These are phyloP conservation scores for Limonium bicolor DNA, from an alignment of 148 eudicot genomes.

Conservation along the genomic window DNA sequence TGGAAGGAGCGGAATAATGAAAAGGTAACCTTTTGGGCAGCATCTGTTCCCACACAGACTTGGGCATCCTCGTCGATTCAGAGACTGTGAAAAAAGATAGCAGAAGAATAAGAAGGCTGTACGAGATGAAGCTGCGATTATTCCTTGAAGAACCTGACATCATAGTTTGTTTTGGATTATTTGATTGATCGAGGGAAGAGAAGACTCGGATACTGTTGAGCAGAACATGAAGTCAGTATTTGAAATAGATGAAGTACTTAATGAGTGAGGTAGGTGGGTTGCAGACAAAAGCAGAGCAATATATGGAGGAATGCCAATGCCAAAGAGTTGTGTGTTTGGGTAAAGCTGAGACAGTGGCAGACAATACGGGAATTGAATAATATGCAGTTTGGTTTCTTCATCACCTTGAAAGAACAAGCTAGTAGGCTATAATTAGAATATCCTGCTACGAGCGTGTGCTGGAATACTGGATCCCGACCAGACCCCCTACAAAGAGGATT, in stretches of 20 bases:
- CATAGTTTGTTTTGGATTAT: neutral
- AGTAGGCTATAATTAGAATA: too few relatives aligned
- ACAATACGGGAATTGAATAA: too few relatives aligned
- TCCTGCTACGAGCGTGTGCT: too few relatives aligned
- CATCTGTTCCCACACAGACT: conserved; percentile 1
- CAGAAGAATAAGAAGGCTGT: conserved; percentile 18
- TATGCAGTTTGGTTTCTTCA: too few relatives aligned
- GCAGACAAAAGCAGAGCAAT: conserved; percentile 57
- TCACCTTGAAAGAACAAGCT: too few relatives aligned
- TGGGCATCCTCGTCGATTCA: neutral
- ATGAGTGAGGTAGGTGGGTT: conserved; percentile 6
- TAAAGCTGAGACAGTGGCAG: conserved; percentile 82
- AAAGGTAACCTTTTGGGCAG: neutral
- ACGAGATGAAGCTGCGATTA: conserved; percentile 3
- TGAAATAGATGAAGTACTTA: neutral
- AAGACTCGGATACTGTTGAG: too few relatives aligned
- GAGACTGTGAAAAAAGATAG: neutral
- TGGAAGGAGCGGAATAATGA: conserved; percentile 7
- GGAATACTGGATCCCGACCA: too few relatives aligned
- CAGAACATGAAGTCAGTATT: too few relatives aligned
- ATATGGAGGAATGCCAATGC: conserved; percentile 46
- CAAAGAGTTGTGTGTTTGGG: conserved; percentile 49
- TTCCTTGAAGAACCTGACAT: neutral
- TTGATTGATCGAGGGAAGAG: too few relatives aligned
- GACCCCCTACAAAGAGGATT: too few relatives aligned